phyloP scores from a whole-genome alignment of 169 alveolate genomes.

The Eimeria tenella region DNA sequence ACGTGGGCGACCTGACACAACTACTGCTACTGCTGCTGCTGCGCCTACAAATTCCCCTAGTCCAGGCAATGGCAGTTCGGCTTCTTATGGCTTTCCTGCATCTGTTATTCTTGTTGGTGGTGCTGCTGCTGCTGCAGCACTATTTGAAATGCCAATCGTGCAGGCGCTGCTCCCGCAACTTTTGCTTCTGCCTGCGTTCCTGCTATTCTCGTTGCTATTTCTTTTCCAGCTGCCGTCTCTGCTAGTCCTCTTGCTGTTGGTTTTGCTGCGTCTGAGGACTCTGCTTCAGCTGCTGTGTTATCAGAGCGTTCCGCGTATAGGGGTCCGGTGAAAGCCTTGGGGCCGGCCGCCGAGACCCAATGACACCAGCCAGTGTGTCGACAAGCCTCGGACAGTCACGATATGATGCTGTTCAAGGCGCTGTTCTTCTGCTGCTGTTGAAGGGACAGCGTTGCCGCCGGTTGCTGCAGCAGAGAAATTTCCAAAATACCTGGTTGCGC shows the following conservation, averaged over 20 bases:
- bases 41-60: background rate
- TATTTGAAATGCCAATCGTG: background rate
- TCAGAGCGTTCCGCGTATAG: background rate
- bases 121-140: background rate
- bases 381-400: background rate
- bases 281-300: background rate
- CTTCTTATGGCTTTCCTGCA: background rate
- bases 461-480: slow-evolving; percentile 12
- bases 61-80: background rate
- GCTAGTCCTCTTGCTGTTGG: background rate
- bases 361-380: background rate
- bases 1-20: too few relatives aligned
- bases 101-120: background rate
- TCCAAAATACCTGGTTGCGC: background rate
- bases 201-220: background rate
- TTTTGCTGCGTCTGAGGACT: background rate
- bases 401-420: background rate
- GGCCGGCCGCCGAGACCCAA: too few relatives aligned
- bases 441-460: background rate
- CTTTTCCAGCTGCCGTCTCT: background rate
- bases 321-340: background rate
- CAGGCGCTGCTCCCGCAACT: background rate
- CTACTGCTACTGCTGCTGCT: background rate
- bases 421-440: slow-evolving; percentile 22
- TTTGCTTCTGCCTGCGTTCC: background rate